Conservation (phyloP, 1,284 basidiomycete species). For the Flammula alnicola region DNA sequence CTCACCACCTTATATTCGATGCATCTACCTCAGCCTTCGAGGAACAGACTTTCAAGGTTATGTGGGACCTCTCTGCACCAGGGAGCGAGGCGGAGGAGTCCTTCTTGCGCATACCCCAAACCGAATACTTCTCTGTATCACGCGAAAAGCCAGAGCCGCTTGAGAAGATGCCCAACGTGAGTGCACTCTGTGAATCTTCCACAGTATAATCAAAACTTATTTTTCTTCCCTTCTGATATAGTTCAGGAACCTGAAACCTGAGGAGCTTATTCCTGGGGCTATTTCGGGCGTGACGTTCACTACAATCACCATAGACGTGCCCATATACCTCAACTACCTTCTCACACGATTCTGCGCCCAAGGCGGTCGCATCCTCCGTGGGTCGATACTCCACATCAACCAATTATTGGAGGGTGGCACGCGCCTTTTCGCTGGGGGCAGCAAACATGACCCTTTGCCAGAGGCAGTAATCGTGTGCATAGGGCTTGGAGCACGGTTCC, state of each 20-base stretch:
- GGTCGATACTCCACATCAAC: constrained; percentile 63
- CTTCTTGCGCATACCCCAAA: constrained; percentile 65
- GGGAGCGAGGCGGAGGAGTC: constrained; percentile 55
- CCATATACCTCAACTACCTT: constrained; percentile 72
- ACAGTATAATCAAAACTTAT: neutral
- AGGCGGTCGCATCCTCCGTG: constrained; percentile 65
- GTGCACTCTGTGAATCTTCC: constrained; percentile 21
- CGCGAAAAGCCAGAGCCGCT: constrained; percentile 47
- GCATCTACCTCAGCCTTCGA: constrained; percentile 56
- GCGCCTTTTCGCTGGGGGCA: constrained; percentile 38
- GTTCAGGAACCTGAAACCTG: constrained; percentile 52
- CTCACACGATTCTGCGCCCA: constrained; percentile 59
- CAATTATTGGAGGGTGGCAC: constrained; percentile 69
- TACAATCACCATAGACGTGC: constrained; percentile 71
- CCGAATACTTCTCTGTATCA: constrained; percentile 58
- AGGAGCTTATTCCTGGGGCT: constrained; percentile 49
- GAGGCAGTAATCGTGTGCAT: constrained; percentile 71
- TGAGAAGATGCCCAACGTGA: constrained; percentile 66
- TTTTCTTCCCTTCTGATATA: constrained; percentile 28
- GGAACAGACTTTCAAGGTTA: constrained; percentile 67
- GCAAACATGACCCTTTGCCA: constrained; percentile 30
- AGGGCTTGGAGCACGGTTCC: constrained; percentile 64
- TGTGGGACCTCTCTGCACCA: constrained; percentile 72
- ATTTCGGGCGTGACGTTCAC: constrained; percentile 59
- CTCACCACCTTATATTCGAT: neutral